Evolutionary conservation across 2,329 filamentous ascomycete genomes (phyloP).

Genomic region (Microthyrium microscopicum): DNA sequence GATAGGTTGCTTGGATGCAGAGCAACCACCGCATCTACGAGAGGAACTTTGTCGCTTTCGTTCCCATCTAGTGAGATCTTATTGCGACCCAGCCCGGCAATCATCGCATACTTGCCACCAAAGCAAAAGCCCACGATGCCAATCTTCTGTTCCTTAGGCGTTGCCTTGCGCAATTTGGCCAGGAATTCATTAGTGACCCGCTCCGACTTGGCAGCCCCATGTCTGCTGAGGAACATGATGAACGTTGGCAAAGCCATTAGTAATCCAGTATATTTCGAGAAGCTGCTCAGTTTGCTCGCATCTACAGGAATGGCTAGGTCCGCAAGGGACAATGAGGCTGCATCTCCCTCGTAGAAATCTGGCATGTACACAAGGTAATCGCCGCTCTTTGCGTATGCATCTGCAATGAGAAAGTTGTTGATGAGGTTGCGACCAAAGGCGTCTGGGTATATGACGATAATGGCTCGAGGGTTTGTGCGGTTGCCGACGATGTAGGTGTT

Average conservation of each 20-base stretch:
- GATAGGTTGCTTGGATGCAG: conserved; percentile 22
- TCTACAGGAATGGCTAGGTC: conserved; percentile 23
- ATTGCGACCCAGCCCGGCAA: conserved; percentile 16
- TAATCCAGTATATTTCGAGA: conserved; percentile 23
- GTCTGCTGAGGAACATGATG: conserved; percentile 18
- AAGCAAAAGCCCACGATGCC: conserved; percentile 23
- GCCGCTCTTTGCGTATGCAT: conserved; percentile 16
- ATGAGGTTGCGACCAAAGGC: conserved; percentile 16
- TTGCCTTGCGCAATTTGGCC: conserved; percentile 15
- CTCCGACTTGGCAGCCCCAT: conserved; percentile 17
- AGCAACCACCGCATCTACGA: conserved; percentile 22
- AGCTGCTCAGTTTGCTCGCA: conserved; percentile 17
- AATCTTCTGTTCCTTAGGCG: conserved; percentile 17
- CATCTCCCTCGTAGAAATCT: conserved; percentile 18
- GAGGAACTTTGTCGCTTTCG: conserved; percentile 18
- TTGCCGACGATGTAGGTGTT: conserved; percentile 24
- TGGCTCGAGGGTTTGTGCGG: conserved; percentile 14
- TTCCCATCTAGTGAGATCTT: conserved; percentile 20
- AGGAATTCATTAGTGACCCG: conserved; percentile 21
- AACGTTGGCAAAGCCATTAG: conserved; percentile 18
- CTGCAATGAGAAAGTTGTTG: conserved; percentile 19
- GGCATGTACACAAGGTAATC: conserved; percentile 18
- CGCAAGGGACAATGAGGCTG: conserved; percentile 17
- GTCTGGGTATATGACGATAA: conserved; percentile 17
- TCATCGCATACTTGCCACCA: conserved; percentile 21